Base-by-base conservation (phyloP, 1,284 basidiomycete genomes). In the Moniliophthora roreri region DNA sequence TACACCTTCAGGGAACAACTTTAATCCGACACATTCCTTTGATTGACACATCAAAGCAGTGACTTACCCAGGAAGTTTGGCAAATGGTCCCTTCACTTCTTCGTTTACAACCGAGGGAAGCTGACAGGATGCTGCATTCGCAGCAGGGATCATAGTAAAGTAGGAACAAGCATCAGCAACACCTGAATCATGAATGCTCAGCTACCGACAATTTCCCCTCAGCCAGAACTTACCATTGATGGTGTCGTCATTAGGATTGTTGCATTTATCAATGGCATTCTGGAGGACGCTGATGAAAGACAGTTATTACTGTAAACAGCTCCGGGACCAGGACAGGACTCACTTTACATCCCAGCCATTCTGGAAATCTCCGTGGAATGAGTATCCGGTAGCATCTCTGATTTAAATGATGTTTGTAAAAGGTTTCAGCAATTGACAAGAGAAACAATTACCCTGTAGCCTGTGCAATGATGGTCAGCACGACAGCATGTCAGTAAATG, bases 281-380 rank as follows among this genome's bases (percentile, higher is more conserved):
- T 80, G 77, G 13, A 79, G 66, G 1, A 69, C 69, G 8, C 55
- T 63, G 28, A 45, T 53, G 34, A 20, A 48, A 21, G 9, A 32
- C 32, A n/a, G 42, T 16, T 23, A 24, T 24, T 6, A 20, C 10
- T 28, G 5, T 35, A 38, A 0, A 4, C 37, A 21, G n/a, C n/a
- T n/a, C n/a, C n/a, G n/a, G n/a, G n/a, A n/a, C n/a, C 18, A 18
- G 8, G 26, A 32, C n/a, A 23, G n/a, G 15, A 48, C 60, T 15
- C 49, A 63, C 63, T 54, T 59, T 32, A 58, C 62, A 48, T 74
- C 70, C 72, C 71, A 73, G 10, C 73, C 71, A 48, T 73, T 76
- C 61, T 75, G 68, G 62, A 80, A 80, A 63, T 81, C 78, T 2
- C 69, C 78, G 58, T 80, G 77, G 68, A 73, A 76, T 0, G 73